phyloP scores from a whole-genome alignment of 2,329 filamentous ascomycete species.

The Leptodontidium sp. region DNA sequence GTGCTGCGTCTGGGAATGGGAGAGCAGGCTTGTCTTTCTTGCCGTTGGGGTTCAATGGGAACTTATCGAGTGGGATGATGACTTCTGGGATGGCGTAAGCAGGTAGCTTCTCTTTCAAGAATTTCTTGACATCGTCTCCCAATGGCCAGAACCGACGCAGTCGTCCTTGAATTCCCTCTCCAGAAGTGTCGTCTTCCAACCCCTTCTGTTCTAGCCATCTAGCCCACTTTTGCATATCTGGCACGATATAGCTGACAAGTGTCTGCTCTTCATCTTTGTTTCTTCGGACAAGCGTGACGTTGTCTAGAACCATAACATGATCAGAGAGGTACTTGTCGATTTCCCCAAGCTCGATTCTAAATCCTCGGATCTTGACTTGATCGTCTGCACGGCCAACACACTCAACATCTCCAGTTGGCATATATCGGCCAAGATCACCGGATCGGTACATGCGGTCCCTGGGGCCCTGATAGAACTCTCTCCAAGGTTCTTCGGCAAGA shows the following conservation, averaged over 20 bases:
- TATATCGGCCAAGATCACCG: constrained; percentile 84
- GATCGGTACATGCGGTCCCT: constrained; percentile 87
- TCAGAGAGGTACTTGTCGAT: constrained; percentile 85
- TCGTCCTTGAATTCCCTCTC: constrained; percentile 51
- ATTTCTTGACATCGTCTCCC: constrained; percentile 64
- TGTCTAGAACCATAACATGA: constrained; percentile 80
- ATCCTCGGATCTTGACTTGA: constrained; percentile 96
- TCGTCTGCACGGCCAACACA: constrained; percentile 83
- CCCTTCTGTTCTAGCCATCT: constrained; percentile 70
- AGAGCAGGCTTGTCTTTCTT: constrained; percentile 83
- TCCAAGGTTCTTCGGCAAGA: constrained; percentile 74
- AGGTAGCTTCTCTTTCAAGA: constrained; percentile 76
- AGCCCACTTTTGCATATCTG: constrained; percentile 78
- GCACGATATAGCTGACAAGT: constrained; percentile 89
- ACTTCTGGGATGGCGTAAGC: constrained; percentile 79
- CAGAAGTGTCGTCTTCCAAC: constrained; percentile 53
- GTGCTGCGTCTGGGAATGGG: constrained; percentile 80
- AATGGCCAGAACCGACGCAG: constrained; percentile 53
- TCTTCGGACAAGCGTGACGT: constrained; percentile 83
- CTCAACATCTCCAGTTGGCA: constrained; percentile 73
- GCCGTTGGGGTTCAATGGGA: constrained; percentile 86
- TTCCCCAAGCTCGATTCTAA: constrained; percentile 92
- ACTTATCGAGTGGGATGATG: constrained; percentile 74
- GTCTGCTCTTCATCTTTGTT: constrained; percentile 86
- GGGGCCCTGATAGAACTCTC: constrained; percentile 79